Percentiles rank a stretch among this genome's conserved stretches.
Evolutionary conservation across 257 asterid species (phyloP).

Genomic region (Fraxinus anomala): DNA sequence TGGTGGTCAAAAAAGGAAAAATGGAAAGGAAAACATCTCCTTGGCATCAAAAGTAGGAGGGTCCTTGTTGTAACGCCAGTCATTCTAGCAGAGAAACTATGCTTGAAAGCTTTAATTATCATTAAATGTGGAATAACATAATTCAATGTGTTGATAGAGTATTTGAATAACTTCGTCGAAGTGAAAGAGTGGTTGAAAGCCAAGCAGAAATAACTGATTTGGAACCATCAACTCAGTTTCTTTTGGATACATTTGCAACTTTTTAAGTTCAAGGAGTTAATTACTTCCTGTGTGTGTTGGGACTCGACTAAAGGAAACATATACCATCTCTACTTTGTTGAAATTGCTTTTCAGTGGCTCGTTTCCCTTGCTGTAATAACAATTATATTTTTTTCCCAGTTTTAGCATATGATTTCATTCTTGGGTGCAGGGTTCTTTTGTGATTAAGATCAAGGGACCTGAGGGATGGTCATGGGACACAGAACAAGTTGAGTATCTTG

Average conservation of each 20-base stretch:
- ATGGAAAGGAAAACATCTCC: constrained; percentile 2
- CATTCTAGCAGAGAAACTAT: constrained; percentile 14
- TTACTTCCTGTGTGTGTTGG: background rate
- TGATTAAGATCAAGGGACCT: constrained; percentile 88
- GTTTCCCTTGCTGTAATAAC: constrained; percentile 2
- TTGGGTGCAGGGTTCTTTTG: constrained; percentile 77
- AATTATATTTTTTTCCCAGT: background rate
- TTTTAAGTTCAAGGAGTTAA: background rate
- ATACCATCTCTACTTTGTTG: background rate
- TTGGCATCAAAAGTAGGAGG: background rate
- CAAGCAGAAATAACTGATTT: constrained; percentile 11
- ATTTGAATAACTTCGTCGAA: constrained; percentile 13
- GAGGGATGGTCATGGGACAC: constrained; percentile 95
- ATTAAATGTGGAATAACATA: background rate
- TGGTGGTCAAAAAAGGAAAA: background rate
- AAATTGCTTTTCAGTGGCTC: background rate
- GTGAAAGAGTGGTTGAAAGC: constrained; percentile 9
- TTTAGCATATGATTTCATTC: constrained; percentile 18
- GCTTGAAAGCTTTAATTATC: constrained; percentile 14
- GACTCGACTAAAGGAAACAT: background rate
- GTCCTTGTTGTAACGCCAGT: background rate
- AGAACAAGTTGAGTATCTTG: constrained; percentile 75
- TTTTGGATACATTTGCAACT: constrained; percentile 17
- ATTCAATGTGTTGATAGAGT: background rate
- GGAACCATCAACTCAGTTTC: background rate